A percentile compares a stretch with the other conserved stretches of the same genome.
phyloP scores from a whole-genome alignment of 129 eudicot species.

The Saposhnikovia divaricata region DNA sequence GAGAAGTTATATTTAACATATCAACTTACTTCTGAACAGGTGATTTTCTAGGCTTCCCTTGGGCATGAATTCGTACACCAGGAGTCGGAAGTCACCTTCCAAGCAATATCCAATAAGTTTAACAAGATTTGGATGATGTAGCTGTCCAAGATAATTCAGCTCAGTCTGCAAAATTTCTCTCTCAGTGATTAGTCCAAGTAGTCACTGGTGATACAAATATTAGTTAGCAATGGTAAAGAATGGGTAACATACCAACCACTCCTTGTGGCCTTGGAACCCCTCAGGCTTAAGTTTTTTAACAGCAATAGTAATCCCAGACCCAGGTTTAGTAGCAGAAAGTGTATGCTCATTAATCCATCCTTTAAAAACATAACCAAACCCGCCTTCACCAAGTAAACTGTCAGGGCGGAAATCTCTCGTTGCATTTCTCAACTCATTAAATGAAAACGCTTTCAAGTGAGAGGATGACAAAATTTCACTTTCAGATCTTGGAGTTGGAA shows the following conservation, averaged over 20 bases:
- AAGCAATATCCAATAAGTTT: slow-evolving; percentile 49
- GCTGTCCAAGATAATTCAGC: slow-evolving; percentile 44
- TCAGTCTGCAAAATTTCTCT: slow-evolving; percentile 34
- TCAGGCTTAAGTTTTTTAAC: slow-evolving; percentile 59
- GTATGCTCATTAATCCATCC: slow-evolving; percentile 55
- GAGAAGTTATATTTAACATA: not conserved
- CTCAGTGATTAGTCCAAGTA: not conserved
- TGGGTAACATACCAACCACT: slow-evolving; percentile 54
- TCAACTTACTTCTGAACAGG: slow-evolving; percentile 44
- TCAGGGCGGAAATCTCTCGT: slow-evolving; percentile 50
- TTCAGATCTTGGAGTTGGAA: slow-evolving; percentile 49
- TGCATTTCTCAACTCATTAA: slow-evolving; percentile 42
- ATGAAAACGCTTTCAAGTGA: slow-evolving; percentile 33
- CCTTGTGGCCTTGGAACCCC: slow-evolving; percentile 61
- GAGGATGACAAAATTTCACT: slow-evolving; percentile 41
- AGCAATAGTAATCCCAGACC: slow-evolving; percentile 52
- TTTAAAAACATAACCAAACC: slow-evolving; percentile 53
- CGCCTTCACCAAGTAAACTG: slow-evolving; percentile 62
- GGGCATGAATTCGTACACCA: slow-evolving; percentile 55
- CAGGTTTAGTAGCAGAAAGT: slow-evolving; percentile 42
- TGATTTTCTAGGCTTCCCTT: slow-evolving; percentile 62
- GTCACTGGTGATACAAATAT: not conserved
- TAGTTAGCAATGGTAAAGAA: not conserved
- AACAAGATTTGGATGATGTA: slow-evolving; percentile 50
- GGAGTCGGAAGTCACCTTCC: slow-evolving; percentile 44